phyloP scores from a whole-genome alignment of 2,329 filamentous ascomycete species.

The Ophiostoma sp. region DNA sequence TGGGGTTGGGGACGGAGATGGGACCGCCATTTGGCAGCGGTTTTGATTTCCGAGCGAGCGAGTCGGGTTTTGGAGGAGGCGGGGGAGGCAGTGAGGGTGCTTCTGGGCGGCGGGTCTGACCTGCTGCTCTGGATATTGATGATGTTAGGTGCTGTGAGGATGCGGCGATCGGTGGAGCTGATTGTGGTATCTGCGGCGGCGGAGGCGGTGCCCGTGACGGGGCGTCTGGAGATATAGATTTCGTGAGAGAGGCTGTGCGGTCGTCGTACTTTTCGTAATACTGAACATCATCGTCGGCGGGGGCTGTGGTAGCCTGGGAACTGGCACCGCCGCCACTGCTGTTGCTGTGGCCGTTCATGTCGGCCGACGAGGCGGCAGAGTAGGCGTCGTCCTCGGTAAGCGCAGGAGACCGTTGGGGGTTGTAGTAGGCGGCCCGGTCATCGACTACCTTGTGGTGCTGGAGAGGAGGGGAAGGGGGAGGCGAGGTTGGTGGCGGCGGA shows the following conservation, averaged over 20 bases:
- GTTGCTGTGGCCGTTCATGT: constrained; percentile 24
- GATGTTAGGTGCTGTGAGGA: background rate
- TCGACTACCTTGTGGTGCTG: constrained; percentile 13
- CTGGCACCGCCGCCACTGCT: constrained; percentile 20
- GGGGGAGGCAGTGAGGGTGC: constrained; percentile 20
- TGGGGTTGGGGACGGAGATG: constrained; percentile 23
- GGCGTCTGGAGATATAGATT: constrained; percentile 12
- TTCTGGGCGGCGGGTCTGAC: constrained; percentile 14
- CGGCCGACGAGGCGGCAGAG: constrained; percentile 24
- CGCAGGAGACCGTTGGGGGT: constrained; percentile 16
- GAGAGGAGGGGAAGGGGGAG: constrained; percentile 20
- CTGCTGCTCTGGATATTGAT: background rate
- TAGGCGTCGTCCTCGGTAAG: constrained; percentile 15
- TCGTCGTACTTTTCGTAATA: background rate
- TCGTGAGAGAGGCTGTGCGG: constrained; percentile 16
- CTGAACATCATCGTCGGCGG: constrained; percentile 17
- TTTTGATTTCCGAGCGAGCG: constrained; percentile 14
- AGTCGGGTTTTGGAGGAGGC: constrained; percentile 20
- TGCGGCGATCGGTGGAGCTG: background rate
- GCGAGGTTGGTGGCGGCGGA: constrained; percentile 19
- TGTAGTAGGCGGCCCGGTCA: constrained; percentile 16
- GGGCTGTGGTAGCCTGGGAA: constrained; percentile 24
- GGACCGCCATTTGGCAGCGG: constrained; percentile 19
- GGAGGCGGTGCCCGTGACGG: constrained; percentile 14
- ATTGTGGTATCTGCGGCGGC: constrained; percentile 13